Evolutionary conservation across 1,139 yeast species (phyloP), one percentile per base, ranked within the genome.

Genomic region (Debaryomyces robertsiae): DNA sequence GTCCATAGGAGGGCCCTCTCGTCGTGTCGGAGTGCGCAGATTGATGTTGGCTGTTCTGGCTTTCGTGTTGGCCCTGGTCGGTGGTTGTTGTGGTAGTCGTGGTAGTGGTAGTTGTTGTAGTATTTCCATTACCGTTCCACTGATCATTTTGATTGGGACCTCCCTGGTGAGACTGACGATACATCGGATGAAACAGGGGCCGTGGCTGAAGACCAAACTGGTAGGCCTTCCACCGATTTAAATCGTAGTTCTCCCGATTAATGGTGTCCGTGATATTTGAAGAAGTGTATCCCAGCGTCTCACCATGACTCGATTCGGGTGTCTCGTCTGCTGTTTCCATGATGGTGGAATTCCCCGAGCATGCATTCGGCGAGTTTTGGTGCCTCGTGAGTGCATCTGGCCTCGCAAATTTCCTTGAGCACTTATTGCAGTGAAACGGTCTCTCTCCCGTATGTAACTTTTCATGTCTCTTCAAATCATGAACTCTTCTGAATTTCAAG

Each of bases 361-460:
- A 72, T 0, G 75, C 77, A 48, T 70, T 67, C 2, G 66, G 66
- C 1, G 70, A 62, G 40, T 80, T 79, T 53, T 75, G 65, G 57
- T 79, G 88, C 41, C 95, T 69, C 2, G 81, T 75, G 27, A 87
- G 68, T 0, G 95, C 91, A 59, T 87, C 95, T 1, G 84, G 82
- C 22, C 95, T 66, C 1, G 94, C 89, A 65, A 87, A 87, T 39
- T 73, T 66, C 36, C 87, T 70, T 10, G 79, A 77, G 60, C 95
- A 87, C 41, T 67, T 66, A 7, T 62, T 65, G 60, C 95, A 86
- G 25, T 60, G 62, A 55, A 67, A 83, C 1, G 93, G 91, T 56
- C 79, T 81, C 50, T 81, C 89, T 29, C 93, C 93, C 0, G 90
- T 78, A 55, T 87, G 95, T 27, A 83, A 68, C 57, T 82, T 83